Percentiles rank a stretch among this genome's conserved stretches.
Conservation (phyloP, 1,284 basidiomycete genomes). For the Amylostereum areolatum region DNA sequence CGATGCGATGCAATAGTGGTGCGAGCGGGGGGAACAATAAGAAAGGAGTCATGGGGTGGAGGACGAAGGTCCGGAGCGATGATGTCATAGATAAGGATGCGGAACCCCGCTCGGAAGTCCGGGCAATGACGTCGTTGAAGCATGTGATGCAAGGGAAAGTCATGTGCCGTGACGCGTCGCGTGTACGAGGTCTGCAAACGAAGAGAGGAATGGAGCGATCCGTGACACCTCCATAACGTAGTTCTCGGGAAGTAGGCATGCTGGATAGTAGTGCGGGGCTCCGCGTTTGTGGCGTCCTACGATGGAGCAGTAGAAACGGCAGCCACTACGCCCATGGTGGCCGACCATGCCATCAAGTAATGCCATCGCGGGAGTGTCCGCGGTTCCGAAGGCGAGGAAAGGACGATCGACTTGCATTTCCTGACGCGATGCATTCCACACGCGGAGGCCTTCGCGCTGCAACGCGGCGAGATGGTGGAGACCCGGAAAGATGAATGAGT, state of each 20-base stretch:
- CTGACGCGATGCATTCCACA: constrained; percentile 4
- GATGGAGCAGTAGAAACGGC: constrained; percentile 2
- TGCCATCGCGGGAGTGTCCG: constrained; percentile 7
- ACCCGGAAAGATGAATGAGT: constrained; percentile 13
- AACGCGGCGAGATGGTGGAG: constrained; percentile 2
- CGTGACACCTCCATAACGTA: not conserved
- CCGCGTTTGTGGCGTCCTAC: constrained; percentile 3
- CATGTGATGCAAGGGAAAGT: too few species aligned
- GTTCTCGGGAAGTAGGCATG: not conserved
- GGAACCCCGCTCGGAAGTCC: too few species aligned
- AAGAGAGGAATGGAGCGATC: too few species aligned
- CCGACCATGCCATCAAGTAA: constrained; percentile 6
- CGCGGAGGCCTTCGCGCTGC: not conserved
- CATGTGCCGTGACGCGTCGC: too few species aligned
- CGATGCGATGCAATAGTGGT: too few species aligned
- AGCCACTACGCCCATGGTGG: constrained; percentile 9
- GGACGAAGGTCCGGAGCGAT: too few species aligned
- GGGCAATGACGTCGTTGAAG: too few species aligned
- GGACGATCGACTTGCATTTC: not conserved
- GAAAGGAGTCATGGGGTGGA: too few species aligned
- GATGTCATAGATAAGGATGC: too few species aligned
- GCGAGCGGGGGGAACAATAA: too few species aligned
- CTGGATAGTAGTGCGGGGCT: constrained; percentile 3
- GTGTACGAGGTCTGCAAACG: too few species aligned
- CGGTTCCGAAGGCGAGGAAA: constrained; percentile 6